Evolutionary conservation across 768 basidiomycete genomes (phyloP).

Genomic region (Boletus speciosus): DNA sequence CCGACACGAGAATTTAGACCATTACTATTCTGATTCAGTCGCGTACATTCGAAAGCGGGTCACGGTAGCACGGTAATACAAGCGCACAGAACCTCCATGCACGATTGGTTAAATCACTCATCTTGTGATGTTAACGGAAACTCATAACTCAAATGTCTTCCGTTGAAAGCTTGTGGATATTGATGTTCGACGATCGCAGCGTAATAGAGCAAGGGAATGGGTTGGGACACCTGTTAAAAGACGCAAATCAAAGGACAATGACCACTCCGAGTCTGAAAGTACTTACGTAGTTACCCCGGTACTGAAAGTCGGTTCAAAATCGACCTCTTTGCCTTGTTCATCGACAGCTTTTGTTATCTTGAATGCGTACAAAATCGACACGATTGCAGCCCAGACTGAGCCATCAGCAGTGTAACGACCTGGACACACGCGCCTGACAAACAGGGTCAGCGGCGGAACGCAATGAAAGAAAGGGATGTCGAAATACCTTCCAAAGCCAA

Average conservation of each 20-base stretch:
- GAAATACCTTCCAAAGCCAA: conserved; percentile 24
- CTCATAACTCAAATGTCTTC: not conserved
- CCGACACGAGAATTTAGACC: conserved; percentile 16
- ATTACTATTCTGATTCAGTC: not conserved
- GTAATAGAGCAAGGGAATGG: conserved; percentile 13
- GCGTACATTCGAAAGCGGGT: not conserved
- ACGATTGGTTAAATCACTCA: not conserved
- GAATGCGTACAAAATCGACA: conserved; percentile 24
- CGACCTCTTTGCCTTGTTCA: conserved; percentile 26
- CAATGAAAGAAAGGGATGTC: not conserved
- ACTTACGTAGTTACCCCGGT: conserved; percentile 12
- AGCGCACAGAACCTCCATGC: not conserved
- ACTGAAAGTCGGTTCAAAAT: conserved; percentile 12
- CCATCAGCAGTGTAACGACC: conserved; percentile 30
- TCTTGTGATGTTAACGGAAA: not conserved
- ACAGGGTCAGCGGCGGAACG: not conserved
- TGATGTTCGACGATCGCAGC: not conserved
- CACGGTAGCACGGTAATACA: not conserved
- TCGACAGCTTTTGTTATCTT: conserved; percentile 24
- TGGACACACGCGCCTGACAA: conserved; percentile 27
- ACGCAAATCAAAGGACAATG: not conserved
- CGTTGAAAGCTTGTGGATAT: conserved; percentile 3
- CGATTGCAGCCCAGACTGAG: conserved; percentile 29
- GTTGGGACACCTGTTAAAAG: conserved; percentile 3
- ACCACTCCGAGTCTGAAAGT: not conserved